Conservation (phyloP, 768 basidiomycete genomes). For the Porpolomopsis calyptriformis region DNA sequence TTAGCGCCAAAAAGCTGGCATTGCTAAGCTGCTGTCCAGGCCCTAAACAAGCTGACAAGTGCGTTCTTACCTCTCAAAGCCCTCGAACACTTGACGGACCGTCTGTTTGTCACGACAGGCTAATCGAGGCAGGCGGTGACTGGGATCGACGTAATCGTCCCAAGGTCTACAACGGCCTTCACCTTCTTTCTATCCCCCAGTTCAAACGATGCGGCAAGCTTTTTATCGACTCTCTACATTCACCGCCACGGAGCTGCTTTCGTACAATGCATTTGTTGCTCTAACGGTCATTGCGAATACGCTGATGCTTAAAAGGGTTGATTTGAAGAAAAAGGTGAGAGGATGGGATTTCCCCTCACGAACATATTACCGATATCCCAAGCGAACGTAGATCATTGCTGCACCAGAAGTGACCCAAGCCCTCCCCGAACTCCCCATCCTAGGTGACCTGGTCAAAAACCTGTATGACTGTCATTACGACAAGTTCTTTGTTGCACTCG, state of each 20-base stretch:
- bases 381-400: slow-evolving; percentile 59
- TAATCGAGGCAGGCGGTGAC: slow-evolving; percentile 93
- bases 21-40: no score
- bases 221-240: slow-evolving; percentile 89
- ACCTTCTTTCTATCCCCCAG: slow-evolving; percentile 79
- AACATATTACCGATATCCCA: slow-evolving; percentile 7
- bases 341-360: neutral
- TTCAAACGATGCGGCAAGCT: slow-evolving; percentile 82
- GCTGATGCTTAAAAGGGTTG: slow-evolving; percentile 67
- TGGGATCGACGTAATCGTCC: slow-evolving; percentile 96
- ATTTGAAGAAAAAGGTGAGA: slow-evolving; percentile 81
- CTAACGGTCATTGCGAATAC: slow-evolving; percentile 74
- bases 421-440: slow-evolving; percentile 69
- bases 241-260: slow-evolving; percentile 81
- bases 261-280: slow-evolving; percentile 84
- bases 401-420: slow-evolving; percentile 84
- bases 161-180: slow-evolving; percentile 89
- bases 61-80: neutral
- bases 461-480: slow-evolving; percentile 92
- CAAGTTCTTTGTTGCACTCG: slow-evolving; percentile 86
- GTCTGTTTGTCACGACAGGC: slow-evolving; percentile 40
- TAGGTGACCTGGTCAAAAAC: slow-evolving; percentile 75
- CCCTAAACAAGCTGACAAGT: slow-evolving; percentile 75
- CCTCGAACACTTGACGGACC: neutral
- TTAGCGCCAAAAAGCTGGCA: no score